Evolutionary conservation across 2,329 filamentous ascomycete species (phyloP).

Genomic region (Botrytis cinerea): DNA sequence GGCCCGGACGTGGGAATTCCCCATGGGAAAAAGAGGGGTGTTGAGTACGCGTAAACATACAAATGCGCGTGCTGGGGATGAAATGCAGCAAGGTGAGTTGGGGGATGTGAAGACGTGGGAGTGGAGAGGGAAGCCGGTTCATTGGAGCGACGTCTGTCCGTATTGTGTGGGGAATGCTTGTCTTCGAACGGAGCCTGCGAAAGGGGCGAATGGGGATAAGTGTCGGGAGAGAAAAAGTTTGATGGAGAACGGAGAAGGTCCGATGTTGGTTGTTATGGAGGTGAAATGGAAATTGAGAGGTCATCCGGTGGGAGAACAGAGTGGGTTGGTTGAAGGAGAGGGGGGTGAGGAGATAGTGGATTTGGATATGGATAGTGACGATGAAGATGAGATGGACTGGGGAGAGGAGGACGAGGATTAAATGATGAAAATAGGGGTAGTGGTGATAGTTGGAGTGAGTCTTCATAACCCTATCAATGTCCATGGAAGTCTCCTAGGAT

Average conservation of each 20-base stretch:
- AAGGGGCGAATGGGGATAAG: neutral
- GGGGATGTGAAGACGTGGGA: constrained; percentile 6
- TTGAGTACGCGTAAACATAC: constrained; percentile 28
- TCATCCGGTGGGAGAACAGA: neutral
- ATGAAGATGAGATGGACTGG: neutral
- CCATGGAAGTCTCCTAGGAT: neutral
- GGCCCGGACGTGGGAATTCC: constrained; percentile 35
- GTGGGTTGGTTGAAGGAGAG: neutral
- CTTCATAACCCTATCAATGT: neutral
- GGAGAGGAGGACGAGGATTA: neutral
- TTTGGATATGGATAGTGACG: neutral
- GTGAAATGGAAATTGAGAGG: constrained; percentile 3
- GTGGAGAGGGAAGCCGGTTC: neutral
- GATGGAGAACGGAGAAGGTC: neutral
- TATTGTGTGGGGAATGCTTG: neutral
- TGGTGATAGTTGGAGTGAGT: neutral
- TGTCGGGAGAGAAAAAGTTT: constrained; percentile 4
- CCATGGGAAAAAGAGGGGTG: constrained; percentile 25
- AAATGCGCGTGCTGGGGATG: neutral
- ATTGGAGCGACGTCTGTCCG: constrained; percentile 17
- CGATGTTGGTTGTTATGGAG: constrained; percentile 14
- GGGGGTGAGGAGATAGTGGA: neutral
- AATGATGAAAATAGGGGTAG: neutral
- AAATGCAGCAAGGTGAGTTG: neutral
- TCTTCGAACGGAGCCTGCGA: neutral